These are phyloP conservation scores for Penicillium bialowiezense DNA, from an alignment of 495 filamentous ascomycete genomes.

Conservation along the genomic window DNA sequence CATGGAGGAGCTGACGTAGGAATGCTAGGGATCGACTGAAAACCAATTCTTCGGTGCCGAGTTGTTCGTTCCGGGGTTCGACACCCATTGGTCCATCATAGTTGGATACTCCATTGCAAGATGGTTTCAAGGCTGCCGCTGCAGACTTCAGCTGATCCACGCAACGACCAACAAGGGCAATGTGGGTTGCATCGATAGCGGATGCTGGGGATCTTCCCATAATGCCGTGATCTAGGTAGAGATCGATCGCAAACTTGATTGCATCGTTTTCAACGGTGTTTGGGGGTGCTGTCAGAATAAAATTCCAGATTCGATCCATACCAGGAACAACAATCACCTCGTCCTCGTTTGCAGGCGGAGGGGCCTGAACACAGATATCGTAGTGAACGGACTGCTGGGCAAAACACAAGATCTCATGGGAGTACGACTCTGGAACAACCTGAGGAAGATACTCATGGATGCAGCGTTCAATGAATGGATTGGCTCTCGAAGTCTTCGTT, in stretches of 20 bases:
- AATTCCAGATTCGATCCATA: constrained; percentile 78
- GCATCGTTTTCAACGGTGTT: constrained; percentile 66
- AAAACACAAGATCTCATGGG: constrained; percentile 64
- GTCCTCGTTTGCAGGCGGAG: constrained; percentile 36
- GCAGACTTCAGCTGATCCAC: constrained; percentile 69
- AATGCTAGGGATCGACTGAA: constrained; percentile 65
- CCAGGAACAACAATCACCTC: constrained; percentile 55
- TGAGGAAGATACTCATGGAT: constrained; percentile 63
- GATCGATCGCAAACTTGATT: constrained; percentile 65
- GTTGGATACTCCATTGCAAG: constrained; percentile 35
- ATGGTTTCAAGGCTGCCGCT: constrained; percentile 57
- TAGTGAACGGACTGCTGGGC: constrained; percentile 54
- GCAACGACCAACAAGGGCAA: constrained; percentile 74
- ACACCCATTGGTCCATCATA: constrained; percentile 50
- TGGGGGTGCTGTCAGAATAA: constrained; percentile 69
- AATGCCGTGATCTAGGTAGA: constrained; percentile 63
- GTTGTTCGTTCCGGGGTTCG: constrained; percentile 39
- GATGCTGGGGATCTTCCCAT: constrained; percentile 40
- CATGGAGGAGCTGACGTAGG: constrained; percentile 55
- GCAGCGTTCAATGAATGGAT: constrained; percentile 65
- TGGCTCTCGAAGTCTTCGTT: constrained; percentile 42
- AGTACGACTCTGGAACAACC: constrained; percentile 63
- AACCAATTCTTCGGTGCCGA: constrained; percentile 52
- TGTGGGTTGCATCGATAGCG: constrained; percentile 66
- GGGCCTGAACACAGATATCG: constrained; percentile 41